Base-by-base conservation (phyloP, 2,329 filamentous ascomycete genomes). In the Neoscytalidium dimidiatum region DNA sequence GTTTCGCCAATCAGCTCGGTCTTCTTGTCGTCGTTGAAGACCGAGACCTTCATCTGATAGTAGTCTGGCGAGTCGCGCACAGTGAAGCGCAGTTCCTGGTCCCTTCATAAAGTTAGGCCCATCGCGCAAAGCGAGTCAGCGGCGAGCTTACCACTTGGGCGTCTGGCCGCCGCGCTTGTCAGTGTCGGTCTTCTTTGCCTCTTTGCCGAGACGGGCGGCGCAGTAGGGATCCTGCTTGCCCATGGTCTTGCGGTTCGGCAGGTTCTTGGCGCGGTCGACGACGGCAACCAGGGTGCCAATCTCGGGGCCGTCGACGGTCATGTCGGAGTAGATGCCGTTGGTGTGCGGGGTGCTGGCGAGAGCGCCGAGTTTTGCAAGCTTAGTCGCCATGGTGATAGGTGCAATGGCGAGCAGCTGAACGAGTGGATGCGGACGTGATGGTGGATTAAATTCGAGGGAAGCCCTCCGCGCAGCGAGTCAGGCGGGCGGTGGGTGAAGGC, bases 211-310 rank as follows among this genome's bases (percentile, higher is more conserved):
- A 62, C 95, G 86, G 33, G 93, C 94, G 41, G 95, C 95, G 79
- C 94, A 97, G 79, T 98, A 99, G 0, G 95, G 94, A 76, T 98
- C 94, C 81, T 99, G 95, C 81, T 99, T 99, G 64, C 95, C 95
- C 83, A 99, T 97, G 5, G 93, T 95, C 83, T 96, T 96, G 71
- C 93, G 84, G 80, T 99, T 99, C 58, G 95, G 95, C 70, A 99
- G 82, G 77, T 99, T 99, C 86, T 97, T 98, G 61, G 94, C 95
- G 70, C 94, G 87, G 81, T 99, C 95, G 73, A 98, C 88, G 72
- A 99, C 90, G 65, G 93, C 86, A 52, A 99, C 92, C 71, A 99
- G 83, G 1, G 94, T 98, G 70, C 95, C 95, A 73, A 99, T 97
- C 66, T 92, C 64, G 3, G 95, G 94, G 1, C 95, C 95, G 76